Conservation (phyloP, 805 yeast genomes). For the Metschnikowia peoriensis region DNA sequence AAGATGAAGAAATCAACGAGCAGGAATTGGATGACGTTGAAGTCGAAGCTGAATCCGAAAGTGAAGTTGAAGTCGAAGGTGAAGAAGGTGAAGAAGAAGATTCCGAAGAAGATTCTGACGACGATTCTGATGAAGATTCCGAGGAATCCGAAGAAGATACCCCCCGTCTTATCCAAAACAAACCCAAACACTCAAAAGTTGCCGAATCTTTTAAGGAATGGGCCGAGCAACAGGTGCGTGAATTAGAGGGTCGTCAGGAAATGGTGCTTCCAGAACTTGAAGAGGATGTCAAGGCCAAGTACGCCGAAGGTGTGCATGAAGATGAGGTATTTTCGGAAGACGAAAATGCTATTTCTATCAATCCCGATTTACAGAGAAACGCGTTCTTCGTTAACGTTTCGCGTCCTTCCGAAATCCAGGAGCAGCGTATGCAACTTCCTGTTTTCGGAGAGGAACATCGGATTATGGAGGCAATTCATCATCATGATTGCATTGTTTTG, state of each 20-base stretch:
- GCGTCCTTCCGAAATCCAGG: constrained; percentile 65
- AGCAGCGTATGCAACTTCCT: constrained; percentile 70
- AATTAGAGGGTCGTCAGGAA: constrained; percentile 55
- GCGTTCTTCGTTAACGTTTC: constrained; percentile 67
- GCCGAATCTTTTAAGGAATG: constrained; percentile 73
- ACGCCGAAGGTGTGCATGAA: constrained; percentile 66
- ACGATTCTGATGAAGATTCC: constrained; percentile 23
- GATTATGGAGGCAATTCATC: constrained; percentile 93
- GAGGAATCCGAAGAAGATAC: constrained; percentile 25
- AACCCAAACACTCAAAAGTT: constrained; percentile 44
- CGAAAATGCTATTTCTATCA: constrained; percentile 56
- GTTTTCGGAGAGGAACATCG: constrained; percentile 87
- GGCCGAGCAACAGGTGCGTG: constrained; percentile 75
- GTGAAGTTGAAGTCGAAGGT: constrained; percentile 4
- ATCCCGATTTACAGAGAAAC: constrained; percentile 52
- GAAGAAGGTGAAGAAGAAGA: constrained; percentile 24
- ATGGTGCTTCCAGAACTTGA: constrained; percentile 46
- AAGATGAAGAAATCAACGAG: constrained; percentile 12
- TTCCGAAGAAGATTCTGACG: not conserved
- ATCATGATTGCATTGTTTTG: constrained; percentile 83
- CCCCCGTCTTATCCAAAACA: constrained; percentile 36
- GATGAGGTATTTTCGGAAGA: constrained; percentile 51
- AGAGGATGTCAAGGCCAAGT: constrained; percentile 42
- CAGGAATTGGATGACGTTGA: constrained; percentile 14
- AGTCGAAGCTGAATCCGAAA: not conserved